phyloP scores from a whole-genome alignment of 2,329 filamentous ascomycete genomes.

The Arthrobotrys megalospora region DNA sequence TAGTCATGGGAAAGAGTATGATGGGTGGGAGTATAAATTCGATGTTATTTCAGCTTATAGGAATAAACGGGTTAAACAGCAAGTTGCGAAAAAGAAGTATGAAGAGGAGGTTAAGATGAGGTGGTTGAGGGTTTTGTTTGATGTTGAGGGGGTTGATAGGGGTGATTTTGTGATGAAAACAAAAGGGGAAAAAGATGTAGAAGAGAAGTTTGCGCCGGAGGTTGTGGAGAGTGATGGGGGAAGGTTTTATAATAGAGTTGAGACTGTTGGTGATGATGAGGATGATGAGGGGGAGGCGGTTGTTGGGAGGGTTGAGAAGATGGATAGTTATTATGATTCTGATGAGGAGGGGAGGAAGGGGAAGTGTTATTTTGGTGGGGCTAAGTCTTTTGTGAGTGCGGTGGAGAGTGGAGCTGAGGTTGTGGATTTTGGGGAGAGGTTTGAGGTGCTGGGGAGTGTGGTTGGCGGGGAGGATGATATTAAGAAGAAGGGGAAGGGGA shows the following conservation, averaged over 20 bases:
- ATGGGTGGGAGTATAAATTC: background rate
- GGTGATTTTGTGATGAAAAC: no score
- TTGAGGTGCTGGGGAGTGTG: slow-evolving; percentile 1
- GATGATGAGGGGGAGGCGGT: background rate
- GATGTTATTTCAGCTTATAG: background rate
- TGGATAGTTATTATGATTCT: background rate
- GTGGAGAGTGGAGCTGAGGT: background rate
- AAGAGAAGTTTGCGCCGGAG: background rate
- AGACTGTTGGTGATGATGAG: background rate
- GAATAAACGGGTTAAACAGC: background rate
- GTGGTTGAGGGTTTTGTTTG: no score
- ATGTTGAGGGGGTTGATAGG: no score
- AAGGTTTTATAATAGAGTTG: background rate
- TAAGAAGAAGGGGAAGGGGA: background rate
- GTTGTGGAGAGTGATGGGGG: background rate
- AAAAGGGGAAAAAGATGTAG: no score
- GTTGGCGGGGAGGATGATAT: background rate
- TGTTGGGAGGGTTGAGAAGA: slow-evolving; percentile 1
- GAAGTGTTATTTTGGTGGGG: background rate
- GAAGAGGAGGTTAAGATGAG: no score
- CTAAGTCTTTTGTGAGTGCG: background rate
- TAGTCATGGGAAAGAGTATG: background rate
- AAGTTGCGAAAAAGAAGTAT: background rate
- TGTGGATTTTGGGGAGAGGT: slow-evolving; percentile 1
- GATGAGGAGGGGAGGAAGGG: background rate